Conservation (phyloP, 345 rosid genomes). For the Dimocarpus longan region DNA sequence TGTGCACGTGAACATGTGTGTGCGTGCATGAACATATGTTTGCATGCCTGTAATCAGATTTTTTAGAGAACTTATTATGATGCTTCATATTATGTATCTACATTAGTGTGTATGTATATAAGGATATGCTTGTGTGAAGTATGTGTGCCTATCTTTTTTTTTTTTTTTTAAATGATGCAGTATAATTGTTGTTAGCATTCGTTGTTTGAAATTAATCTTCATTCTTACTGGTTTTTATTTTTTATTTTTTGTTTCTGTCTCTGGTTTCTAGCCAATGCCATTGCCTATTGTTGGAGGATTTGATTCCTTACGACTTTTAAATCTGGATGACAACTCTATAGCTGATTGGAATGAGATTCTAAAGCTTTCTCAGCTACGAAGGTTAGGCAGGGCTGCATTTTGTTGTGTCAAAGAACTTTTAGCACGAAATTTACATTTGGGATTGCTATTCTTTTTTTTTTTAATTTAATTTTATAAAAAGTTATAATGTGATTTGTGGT, state of each 20-base stretch:
- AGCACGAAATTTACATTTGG: background rate
- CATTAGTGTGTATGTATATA: background rate
- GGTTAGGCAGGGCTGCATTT: slow-evolving; percentile 47
- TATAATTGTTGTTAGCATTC: background rate
- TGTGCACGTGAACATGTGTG: background rate
- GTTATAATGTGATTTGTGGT: slow-evolving; percentile 14
- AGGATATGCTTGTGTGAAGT: background rate
- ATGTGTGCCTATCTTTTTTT: background rate
- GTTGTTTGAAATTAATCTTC: background rate
- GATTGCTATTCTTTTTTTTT: background rate
- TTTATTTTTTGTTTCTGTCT: background rate
- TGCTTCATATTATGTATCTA: background rate
- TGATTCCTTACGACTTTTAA: slow-evolving; percentile 70
- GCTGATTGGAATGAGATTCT: slow-evolving; percentile 82
- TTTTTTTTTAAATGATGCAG: background rate
- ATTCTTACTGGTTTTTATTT: slow-evolving; percentile 1
- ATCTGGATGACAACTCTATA: slow-evolving; percentile 82
- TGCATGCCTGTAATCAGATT: background rate
- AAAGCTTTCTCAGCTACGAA: slow-evolving; percentile 70
- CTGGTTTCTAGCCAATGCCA: slow-evolving; percentile 43
- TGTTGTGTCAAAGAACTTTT: slow-evolving; percentile 11
- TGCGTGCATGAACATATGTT: background rate
- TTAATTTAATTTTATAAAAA: slow-evolving; percentile 6
- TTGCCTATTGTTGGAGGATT: slow-evolving; percentile 58
- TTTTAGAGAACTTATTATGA: background rate